phyloP scores from a whole-genome alignment of 73 alveolate species.

The Uronychia setigera region DNA sequence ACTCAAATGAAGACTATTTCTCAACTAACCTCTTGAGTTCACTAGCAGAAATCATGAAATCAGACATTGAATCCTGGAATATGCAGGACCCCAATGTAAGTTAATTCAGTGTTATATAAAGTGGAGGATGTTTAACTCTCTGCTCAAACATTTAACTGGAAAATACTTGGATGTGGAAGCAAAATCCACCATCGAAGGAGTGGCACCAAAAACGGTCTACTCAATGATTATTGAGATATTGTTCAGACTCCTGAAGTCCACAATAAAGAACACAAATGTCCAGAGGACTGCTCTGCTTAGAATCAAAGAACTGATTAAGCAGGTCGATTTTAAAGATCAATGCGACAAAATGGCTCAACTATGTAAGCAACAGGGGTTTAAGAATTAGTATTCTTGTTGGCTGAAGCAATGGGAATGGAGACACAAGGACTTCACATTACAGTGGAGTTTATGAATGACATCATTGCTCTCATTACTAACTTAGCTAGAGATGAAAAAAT shows the following conservation, averaged over 20 bases:
- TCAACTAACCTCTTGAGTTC: not conserved
- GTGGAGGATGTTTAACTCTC: not conserved
- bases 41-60: not conserved
- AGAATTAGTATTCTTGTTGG: not conserved
- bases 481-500: not conserved
- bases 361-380: not conserved
- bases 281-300: not conserved
- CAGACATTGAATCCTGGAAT: not conserved
- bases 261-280: not conserved
- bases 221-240: not conserved
- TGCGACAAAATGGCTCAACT: not conserved
- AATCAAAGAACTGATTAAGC: not conserved
- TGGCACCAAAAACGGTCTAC: not conserved
- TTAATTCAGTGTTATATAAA: not conserved
- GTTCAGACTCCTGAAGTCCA: not conserved
- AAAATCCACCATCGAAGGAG: not conserved
- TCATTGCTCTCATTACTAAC: not conserved
- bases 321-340: not conserved
- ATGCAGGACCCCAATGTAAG: not conserved
- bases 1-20: not conserved
- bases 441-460: not conserved
- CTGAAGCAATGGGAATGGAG: not conserved
- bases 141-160: not conserved
- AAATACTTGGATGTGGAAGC: not conserved
- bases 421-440: not conserved